Evolutionary conservation across 1,139 yeast genomes (phyloP).

Genomic region (Diutina mesorugosa): DNA sequence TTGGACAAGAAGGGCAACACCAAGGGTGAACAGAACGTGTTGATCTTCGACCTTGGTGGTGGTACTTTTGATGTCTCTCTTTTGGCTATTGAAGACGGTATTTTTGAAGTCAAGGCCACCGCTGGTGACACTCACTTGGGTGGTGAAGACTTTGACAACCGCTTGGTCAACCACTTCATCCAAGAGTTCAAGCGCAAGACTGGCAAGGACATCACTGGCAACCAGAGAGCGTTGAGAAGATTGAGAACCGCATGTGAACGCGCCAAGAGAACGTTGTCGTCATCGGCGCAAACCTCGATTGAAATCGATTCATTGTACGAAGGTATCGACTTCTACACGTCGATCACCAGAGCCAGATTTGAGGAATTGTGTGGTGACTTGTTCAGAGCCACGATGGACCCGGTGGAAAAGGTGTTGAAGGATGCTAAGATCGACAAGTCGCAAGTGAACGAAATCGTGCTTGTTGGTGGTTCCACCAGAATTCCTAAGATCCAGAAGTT

Average conservation of each 20-base stretch:
- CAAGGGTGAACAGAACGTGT: constrained; percentile 34
- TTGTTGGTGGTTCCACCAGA: constrained; percentile 97
- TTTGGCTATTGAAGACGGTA: constrained; percentile 39
- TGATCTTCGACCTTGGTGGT: constrained; percentile 31
- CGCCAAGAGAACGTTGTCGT: constrained; percentile 89
- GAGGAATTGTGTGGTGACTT: constrained; percentile 84
- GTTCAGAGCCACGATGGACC: constrained; percentile 82
- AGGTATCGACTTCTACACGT: constrained; percentile 90
- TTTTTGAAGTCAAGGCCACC: constrained; percentile 39
- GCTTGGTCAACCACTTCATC: constrained; percentile 2
- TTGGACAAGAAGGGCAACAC: constrained; percentile 49
- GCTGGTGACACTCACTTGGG: constrained; percentile 46
- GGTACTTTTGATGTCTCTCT: constrained; percentile 43
- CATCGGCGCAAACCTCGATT: constrained; percentile 80
- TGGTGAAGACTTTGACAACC: constrained; percentile 63
- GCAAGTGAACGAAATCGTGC: constrained; percentile 82
- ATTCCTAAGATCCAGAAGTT: constrained; percentile 94
- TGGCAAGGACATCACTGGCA: constrained; percentile 58
- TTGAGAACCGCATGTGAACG: constrained; percentile 94
- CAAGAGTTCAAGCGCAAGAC: constrained; percentile 81
- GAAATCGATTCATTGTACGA: constrained; percentile 93
- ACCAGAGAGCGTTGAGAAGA: constrained; percentile 74
- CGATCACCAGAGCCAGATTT: constrained; percentile 88
- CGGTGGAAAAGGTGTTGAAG: constrained; percentile 84
- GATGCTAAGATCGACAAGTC: constrained; percentile 77